Percentiles rank a stretch among this genome's conserved stretches.
phyloP scores from a whole-genome alignment of 2,329 filamentous ascomycete genomes.

The Eurotiales sp. region DNA sequence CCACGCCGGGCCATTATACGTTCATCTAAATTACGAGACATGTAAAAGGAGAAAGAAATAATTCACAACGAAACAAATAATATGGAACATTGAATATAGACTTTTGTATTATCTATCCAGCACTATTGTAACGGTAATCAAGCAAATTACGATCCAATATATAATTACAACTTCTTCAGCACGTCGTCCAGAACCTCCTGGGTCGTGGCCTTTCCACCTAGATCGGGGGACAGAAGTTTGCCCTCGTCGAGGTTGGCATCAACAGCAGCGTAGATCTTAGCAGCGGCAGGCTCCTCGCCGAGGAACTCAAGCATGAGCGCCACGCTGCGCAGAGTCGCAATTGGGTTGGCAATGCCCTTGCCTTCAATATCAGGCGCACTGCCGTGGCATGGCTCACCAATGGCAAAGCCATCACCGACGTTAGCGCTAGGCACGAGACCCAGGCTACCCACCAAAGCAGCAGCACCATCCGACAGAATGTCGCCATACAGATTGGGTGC shows the following conservation, averaged over 20 bases:
- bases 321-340: slow-evolving; percentile 86
- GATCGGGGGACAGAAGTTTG: slow-evolving; percentile 77
- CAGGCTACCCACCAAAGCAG: slow-evolving; percentile 85
- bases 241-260: slow-evolving; percentile 86
- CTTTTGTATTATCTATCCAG: not conserved
- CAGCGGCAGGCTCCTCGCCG: slow-evolving; percentile 79
- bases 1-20: too few species aligned
- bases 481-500: slow-evolving; percentile 97
- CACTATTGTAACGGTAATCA: not conserved
- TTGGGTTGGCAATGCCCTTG: slow-evolving; percentile 88
- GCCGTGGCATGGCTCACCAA: slow-evolving; percentile 97
- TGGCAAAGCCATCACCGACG: slow-evolving; percentile 89
- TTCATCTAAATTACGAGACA: too few species aligned
- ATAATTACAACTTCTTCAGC: slow-evolving; percentile 67
- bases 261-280: slow-evolving; percentile 84
- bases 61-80: not conserved
- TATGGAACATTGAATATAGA: not conserved
- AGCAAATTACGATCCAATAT: not conserved
- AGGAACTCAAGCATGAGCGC: slow-evolving; percentile 97
- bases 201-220: slow-evolving; percentile 83
- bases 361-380: slow-evolving; percentile 95
- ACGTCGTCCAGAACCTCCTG: slow-evolving; percentile 85
- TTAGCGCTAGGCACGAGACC: slow-evolving; percentile 94
- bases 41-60: not conserved
- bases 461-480: slow-evolving; percentile 91